These are phyloP conservation scores for Ascochyta pisi DNA, from an alignment of 2,329 filamentous ascomycete species.

Conservation along the genomic window DNA sequence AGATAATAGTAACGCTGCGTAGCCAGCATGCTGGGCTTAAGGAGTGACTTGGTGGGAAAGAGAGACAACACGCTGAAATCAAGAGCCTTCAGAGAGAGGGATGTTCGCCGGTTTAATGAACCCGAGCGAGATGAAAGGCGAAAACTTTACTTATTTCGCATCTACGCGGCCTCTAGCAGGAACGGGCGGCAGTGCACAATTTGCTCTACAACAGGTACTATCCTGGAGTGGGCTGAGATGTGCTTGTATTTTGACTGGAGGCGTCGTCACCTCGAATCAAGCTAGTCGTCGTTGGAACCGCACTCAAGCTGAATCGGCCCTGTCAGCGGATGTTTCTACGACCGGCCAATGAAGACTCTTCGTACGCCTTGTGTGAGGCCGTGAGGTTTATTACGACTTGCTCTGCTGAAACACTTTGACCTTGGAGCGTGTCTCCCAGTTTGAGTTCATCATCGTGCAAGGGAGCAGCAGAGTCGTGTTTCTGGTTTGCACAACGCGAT, in stretches of 20 bases:
- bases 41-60: background rate
- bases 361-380: background rate
- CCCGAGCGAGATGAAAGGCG: background rate
- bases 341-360: too few relatives aligned
- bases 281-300: too few relatives aligned
- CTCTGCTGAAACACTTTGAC: background rate
- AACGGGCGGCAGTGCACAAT: background rate
- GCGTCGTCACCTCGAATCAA: background rate
- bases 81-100: background rate
- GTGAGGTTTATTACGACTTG: conserved; percentile 4
- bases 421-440: background rate
- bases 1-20: conserved; percentile 22
- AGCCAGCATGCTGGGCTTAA: conserved; percentile 22
- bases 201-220: background rate
- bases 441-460: background rate
- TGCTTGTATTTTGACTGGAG: background rate
- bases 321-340: background rate
- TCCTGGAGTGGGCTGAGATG: too few relatives aligned
- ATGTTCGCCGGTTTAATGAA: background rate
- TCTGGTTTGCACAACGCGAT: background rate
- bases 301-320: background rate
- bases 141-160: background rate
- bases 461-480: background rate
- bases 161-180: background rate
- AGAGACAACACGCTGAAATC: background rate